Conservation (phyloP, 1,284 basidiomycete genomes). For the Athelia psychrophila region DNA sequence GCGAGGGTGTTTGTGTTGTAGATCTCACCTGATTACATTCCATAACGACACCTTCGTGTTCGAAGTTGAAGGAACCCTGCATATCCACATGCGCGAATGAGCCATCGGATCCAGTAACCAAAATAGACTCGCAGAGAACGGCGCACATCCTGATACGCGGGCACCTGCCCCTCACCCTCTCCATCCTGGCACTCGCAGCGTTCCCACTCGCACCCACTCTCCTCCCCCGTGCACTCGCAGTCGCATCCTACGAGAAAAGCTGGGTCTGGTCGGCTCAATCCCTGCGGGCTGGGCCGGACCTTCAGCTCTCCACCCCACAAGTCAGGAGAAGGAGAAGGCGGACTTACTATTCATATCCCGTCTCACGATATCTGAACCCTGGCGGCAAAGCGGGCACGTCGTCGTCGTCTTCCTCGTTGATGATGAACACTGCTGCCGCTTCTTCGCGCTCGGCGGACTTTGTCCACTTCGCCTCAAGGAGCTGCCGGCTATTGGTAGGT, state of each 20-base stretch:
- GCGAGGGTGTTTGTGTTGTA: neutral
- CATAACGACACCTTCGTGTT: neutral
- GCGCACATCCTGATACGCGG: neutral
- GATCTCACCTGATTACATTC: neutral
- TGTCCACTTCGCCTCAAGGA: neutral
- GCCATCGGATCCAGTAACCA: too few relatives aligned
- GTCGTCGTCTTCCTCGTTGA: constrained; percentile 3
- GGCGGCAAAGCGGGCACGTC: neutral
- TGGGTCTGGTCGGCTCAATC: too few relatives aligned
- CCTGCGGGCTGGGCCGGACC: too few relatives aligned
- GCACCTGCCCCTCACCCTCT: neutral
- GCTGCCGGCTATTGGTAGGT: neutral
- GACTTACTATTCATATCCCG: constrained; percentile 1
- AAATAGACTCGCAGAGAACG: neutral
- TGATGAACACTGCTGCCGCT: neutral
- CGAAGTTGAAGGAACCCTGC: neutral
- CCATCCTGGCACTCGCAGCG: neutral
- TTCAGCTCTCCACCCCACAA: too few relatives aligned
- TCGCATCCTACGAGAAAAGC: neutral
- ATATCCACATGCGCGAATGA: too few relatives aligned
- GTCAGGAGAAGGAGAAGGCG: neutral
- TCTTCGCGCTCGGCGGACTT: neutral
- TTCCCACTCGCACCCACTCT: neutral
- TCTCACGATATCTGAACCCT: constrained; percentile 4
- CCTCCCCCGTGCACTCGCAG: neutral